These are phyloP conservation scores for Pelargonium australe DNA, from an alignment of 441 rosid species.

Conservation along the genomic window DNA sequence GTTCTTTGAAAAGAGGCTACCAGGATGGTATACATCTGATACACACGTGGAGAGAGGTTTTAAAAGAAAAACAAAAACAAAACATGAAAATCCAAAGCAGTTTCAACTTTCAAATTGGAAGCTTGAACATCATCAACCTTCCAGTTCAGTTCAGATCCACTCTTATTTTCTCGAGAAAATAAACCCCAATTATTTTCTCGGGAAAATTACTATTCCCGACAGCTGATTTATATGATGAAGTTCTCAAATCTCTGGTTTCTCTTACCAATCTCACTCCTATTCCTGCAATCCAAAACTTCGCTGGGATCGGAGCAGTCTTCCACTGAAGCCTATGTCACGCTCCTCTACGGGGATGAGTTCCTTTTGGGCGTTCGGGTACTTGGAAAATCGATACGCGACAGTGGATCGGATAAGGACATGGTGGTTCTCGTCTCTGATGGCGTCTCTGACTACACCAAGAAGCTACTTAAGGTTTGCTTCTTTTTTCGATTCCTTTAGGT, in stretches of 20 bases:
- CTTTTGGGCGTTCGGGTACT: constrained; percentile 88
- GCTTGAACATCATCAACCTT: no score
- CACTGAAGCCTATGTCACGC: constrained; percentile 64
- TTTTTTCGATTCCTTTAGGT: neutral
- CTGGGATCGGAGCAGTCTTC: constrained; percentile 25
- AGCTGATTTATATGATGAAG: constrained; percentile 23
- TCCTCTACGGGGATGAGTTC: constrained; percentile 90
- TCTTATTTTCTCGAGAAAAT: constrained; percentile 20
- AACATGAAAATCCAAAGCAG: no score
- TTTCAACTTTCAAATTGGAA: no score
- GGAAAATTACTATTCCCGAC: constrained; percentile 18
- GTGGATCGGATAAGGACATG: constrained; percentile 71
- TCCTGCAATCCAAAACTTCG: constrained; percentile 27
- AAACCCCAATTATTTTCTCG: constrained; percentile 24
- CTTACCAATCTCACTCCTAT: constrained; percentile 26
- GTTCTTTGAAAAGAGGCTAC: no score
- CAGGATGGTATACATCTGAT: no score
- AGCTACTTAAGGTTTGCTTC: constrained; percentile 54
- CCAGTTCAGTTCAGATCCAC: no score
- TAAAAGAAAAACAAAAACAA: no score
- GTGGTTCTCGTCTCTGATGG: constrained; percentile 93
- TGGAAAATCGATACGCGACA: constrained; percentile 80
- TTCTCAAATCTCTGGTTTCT: constrained; percentile 19
- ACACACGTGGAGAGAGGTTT: no score
- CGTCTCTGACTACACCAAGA: constrained; percentile 61